A percentile compares a stretch with the other conserved stretches of the same genome.
These are phyloP conservation scores for Didymella pomorum DNA, from an alignment of 2,329 filamentous ascomycete genomes.

Conservation along the genomic window DNA sequence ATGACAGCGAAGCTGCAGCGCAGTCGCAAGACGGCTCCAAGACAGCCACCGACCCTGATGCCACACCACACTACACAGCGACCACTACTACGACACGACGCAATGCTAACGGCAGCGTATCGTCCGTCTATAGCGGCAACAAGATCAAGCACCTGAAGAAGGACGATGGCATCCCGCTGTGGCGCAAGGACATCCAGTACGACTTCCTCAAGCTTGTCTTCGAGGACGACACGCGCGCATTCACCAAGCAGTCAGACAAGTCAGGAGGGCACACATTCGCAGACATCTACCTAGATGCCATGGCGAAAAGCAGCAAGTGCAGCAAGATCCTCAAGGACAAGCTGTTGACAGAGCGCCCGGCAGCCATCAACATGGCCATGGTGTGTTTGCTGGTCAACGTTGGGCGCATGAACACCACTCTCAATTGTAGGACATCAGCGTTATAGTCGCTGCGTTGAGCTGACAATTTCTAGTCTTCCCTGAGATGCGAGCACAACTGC, in stretches of 20 bases:
- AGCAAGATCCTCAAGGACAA: slow-evolving; percentile 99
- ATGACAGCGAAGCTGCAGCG: slow-evolving; percentile 44
- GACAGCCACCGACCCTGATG: slow-evolving; percentile 38
- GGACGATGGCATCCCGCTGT: slow-evolving; percentile 85
- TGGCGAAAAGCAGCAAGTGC: slow-evolving; percentile 98
- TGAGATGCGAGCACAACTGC: slow-evolving; percentile 96
- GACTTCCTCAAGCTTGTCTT: slow-evolving; percentile 85
- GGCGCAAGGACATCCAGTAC: slow-evolving; percentile 87
- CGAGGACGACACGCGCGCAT: slow-evolving; percentile 76
- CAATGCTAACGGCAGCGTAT: slow-evolving; percentile 71
- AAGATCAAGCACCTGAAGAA: slow-evolving; percentile 89
- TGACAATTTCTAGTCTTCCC: slow-evolving; percentile 77
- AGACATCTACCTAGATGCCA: slow-evolving; percentile 97
- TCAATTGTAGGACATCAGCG: slow-evolving; percentile 76
- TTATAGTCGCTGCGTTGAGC: slow-evolving; percentile 23
- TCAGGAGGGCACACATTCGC: slow-evolving; percentile 80
- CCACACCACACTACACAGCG: slow-evolving; percentile 55
- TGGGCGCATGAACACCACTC: slow-evolving; percentile 96
- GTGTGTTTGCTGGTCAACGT: slow-evolving; percentile 97
- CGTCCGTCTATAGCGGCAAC: slow-evolving; percentile 72
- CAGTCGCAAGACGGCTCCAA: slow-evolving; percentile 40
- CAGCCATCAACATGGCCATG: slow-evolving; percentile 99
- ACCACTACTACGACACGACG: slow-evolving; percentile 63
- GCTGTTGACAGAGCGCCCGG: slow-evolving; percentile 86
- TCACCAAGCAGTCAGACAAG: slow-evolving; percentile 89